Evolutionary conservation across 208 protist species (phyloP).

Genomic region (Acanthamoeba rhysodes): DNA sequence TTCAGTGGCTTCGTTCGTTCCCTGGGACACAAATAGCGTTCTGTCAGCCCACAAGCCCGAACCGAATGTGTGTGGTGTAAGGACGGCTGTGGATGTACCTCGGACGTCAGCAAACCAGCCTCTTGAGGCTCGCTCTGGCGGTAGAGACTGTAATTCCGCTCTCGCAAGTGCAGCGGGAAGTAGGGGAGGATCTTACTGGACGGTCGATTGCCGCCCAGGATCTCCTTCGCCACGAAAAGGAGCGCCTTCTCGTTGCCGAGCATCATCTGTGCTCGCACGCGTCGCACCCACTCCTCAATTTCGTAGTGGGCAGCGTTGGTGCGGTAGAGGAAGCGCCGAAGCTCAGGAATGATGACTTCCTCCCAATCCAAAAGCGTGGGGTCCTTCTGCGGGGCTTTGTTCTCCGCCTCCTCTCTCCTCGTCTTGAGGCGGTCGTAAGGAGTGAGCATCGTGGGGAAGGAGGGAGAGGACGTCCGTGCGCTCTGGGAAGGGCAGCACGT

Average conservation of each 20-base stretch:
- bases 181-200: conserved; percentile 9
- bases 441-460: conserved; percentile 32
- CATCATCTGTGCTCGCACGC: conserved; percentile 47
- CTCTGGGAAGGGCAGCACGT: background rate
- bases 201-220: conserved; percentile 42
- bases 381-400: background rate
- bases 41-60: background rate
- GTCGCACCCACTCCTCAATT: conserved; percentile 66
- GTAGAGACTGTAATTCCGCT: conserved; percentile 23
- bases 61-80: background rate
- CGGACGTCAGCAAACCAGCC: conserved; percentile 26
- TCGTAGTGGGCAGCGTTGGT: conserved; percentile 55
- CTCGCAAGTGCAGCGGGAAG: conserved; percentile 39
- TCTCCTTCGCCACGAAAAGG: conserved; percentile 9
- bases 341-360: conserved; percentile 68
- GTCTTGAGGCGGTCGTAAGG: background rate
- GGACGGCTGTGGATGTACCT: background rate
- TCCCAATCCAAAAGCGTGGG: conserved; percentile 71
- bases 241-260: conserved; percentile 57
- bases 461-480: background rate
- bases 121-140: background rate
- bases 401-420: background rate
- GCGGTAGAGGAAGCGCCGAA: conserved; percentile 22
- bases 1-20: conserved; percentile 23
- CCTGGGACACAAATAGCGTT: background rate